Conservation (phyloP, 495 filamentous ascomycete species). For the Talaromyces proteolyticus region DNA sequence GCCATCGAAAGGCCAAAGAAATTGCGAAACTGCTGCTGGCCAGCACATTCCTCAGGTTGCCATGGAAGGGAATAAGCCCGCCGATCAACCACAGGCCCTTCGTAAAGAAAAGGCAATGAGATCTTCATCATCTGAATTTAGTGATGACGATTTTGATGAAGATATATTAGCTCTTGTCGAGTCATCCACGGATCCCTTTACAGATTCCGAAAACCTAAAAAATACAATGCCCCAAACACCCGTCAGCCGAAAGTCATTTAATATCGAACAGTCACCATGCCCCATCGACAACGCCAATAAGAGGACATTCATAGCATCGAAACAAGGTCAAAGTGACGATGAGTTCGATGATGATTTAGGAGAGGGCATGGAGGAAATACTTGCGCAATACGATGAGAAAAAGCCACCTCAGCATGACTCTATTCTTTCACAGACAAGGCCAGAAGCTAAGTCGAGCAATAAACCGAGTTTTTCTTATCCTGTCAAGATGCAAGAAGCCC, state of each 20-base stretch:
- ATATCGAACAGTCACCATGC: not conserved
- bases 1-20: constrained; percentile 30
- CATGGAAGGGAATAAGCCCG: constrained; percentile 7
- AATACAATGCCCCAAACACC: constrained; percentile 6
- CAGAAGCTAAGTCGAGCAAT: not conserved
- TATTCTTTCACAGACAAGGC: not conserved
- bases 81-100: constrained; percentile 7
- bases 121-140: constrained; percentile 51
- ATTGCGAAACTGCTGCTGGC: not conserved
- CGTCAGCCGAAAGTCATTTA: not conserved
- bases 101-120: not conserved
- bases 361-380: constrained; percentile 34
- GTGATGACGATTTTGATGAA: constrained; percentile 54
- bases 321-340: constrained; percentile 34
- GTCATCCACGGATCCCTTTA: constrained; percentile 28
- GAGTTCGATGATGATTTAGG: constrained; percentile 39
- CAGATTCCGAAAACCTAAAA: constrained; percentile 2
- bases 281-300: constrained; percentile 7
- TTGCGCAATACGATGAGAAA: constrained; percentile 33
- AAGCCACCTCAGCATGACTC: constrained; percentile 44
- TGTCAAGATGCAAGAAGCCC: not conserved
- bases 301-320: constrained; percentile 25
- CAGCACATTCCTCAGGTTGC: constrained; percentile 7
- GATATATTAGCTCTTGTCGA: constrained; percentile 45
- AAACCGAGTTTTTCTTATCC: not conserved